Percentiles rank a stretch among this genome's conserved stretches.
Evolutionary conservation across 768 basidiomycete species (phyloP).

Genomic region (Leccinum rimulosum): DNA sequence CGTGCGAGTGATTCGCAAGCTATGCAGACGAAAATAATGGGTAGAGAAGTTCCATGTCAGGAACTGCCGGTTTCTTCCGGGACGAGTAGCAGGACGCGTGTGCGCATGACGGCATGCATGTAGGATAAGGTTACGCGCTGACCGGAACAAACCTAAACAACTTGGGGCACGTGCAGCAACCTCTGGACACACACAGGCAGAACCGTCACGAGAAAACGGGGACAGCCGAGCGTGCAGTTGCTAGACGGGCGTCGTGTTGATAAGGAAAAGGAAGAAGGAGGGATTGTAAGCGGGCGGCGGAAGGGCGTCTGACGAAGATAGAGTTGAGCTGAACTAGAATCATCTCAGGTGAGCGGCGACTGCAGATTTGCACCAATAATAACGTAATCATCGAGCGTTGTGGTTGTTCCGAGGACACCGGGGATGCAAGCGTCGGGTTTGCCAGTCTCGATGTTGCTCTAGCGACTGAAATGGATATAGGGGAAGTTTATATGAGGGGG

Average conservation of each 20-base stretch:
- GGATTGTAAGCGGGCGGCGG: neutral
- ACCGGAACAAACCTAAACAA: neutral
- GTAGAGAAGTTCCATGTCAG: slow-evolving; percentile 1
- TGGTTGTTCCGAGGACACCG: neutral
- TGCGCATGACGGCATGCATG: slow-evolving; percentile 5
- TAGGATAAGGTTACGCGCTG: neutral
- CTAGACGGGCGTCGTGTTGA: neutral
- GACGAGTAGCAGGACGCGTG: neutral
- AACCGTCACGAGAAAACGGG: neutral
- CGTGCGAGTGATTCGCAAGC: neutral
- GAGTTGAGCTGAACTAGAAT: neutral
- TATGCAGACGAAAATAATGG: slow-evolving; percentile 2
- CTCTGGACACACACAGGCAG: too few relatives aligned
- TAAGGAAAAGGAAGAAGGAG: neutral
- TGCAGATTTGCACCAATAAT: neutral
- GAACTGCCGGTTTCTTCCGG: slow-evolving; percentile 18
- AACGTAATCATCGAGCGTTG: neutral
- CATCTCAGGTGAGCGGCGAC: neutral
- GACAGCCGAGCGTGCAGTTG: neutral
- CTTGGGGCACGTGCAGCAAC: neutral
- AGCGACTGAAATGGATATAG: neutral
- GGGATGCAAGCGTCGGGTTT: neutral
- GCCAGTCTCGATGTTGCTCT: too few relatives aligned
- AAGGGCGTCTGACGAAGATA: neutral
- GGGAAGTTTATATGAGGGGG: neutral